Percentiles rank a stretch among this genome's conserved stretches.
Evolutionary conservation across 169 alveolate genomes (phyloP).

Genomic region (Cystoisospora suis): DNA sequence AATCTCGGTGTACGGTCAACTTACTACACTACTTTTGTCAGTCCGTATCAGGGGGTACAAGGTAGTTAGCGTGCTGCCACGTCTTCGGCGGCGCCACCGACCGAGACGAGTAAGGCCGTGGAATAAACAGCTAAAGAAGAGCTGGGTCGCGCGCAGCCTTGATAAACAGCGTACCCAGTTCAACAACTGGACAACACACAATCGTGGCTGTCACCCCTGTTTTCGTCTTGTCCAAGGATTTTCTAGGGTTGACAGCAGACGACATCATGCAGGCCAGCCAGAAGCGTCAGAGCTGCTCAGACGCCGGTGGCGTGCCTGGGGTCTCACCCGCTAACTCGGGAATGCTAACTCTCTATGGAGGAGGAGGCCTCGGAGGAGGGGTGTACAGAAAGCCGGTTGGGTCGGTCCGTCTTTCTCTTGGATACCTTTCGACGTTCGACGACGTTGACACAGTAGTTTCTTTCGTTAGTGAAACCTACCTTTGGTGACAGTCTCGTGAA

Average conservation of each 20-base stretch:
- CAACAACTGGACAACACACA: too few species aligned
- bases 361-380: constrained; percentile 31
- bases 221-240: constrained; percentile 45
- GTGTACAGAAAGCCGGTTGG: constrained; percentile 65
- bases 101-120: background rate
- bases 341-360: background rate
- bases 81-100: background rate
- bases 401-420: constrained; percentile 70
- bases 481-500: background rate
- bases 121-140: background rate
- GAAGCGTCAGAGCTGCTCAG: constrained; percentile 66
- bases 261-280: constrained; percentile 67
- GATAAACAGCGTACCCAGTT: too few species aligned
- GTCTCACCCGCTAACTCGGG: background rate
- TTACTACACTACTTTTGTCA: too few species aligned
- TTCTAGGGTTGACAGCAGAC: constrained; percentile 61
- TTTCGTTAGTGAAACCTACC: constrained; percentile 56
- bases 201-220: background rate
- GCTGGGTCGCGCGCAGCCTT: background rate
- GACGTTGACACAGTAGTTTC: constrained; percentile 61
- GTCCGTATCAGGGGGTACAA: too few species aligned
- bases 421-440: constrained; percentile 71
- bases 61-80: too few species aligned
- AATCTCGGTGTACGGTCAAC: too few species aligned
- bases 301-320: background rate